A percentile compares a stretch with the other conserved stretches of the same genome.
Evolutionary conservation across 805 yeast species (phyloP).

Genomic region (Wickerhamomyces chambardii): DNA sequence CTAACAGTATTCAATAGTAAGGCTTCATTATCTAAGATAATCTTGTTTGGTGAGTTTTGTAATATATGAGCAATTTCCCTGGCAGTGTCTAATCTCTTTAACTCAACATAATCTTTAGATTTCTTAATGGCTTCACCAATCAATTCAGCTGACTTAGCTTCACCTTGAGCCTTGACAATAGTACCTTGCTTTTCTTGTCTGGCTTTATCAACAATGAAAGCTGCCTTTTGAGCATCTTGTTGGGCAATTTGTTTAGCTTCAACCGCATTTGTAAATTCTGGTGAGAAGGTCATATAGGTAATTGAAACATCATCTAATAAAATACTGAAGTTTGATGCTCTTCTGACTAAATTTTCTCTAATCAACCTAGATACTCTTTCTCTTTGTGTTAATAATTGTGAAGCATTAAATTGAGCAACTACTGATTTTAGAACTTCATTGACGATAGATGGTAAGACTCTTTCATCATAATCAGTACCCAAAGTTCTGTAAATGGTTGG

Average conservation of each 20-base stretch:
- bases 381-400: constrained; percentile 98
- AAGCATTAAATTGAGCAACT: constrained; percentile 97
- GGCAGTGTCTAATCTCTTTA: constrained; percentile 95
- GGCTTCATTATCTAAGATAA: constrained; percentile 86
- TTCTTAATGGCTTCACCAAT: constrained; percentile 99
- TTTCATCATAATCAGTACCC: constrained; percentile 93
- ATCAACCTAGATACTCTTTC: constrained; percentile 90
- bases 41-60: constrained; percentile 83
- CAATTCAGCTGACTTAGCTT: constrained; percentile 94
- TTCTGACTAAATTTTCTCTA: constrained; percentile 81
- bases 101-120: constrained; percentile 90
- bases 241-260: constrained; percentile 99
- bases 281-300: constrained; percentile 95
- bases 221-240: constrained; percentile 98
- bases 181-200: constrained; percentile 95
- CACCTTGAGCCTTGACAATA: constrained; percentile 97
- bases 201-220: constrained; percentile 94
- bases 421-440: constrained; percentile 95
- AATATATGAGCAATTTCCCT: constrained; percentile 87
- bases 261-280: constrained; percentile 95
- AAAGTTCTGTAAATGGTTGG: constrained; percentile 87
- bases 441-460: constrained; percentile 95
- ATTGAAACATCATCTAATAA: constrained; percentile 91
- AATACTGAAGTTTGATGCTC: constrained; percentile 87
- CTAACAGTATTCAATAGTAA: constrained; percentile 81